Conservation (phyloP, 2,329 filamentous ascomycete species). For the Byssothecium circinans region DNA sequence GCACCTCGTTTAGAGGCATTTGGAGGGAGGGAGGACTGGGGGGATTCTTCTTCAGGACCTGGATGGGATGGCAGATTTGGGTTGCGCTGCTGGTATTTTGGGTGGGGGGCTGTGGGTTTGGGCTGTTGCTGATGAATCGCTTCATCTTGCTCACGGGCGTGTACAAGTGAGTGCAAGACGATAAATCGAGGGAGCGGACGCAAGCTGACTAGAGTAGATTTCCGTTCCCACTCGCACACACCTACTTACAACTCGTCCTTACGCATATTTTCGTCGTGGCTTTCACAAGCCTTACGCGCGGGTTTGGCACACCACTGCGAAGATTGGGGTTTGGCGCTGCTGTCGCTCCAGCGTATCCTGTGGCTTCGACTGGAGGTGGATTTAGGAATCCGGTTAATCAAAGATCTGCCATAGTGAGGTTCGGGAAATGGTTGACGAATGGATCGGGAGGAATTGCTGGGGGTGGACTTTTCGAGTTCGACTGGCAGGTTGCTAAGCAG, state of each 20-base stretch:
- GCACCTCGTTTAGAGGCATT: constrained; percentile 17
- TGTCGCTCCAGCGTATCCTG: constrained; percentile 47
- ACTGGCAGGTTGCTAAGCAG: constrained; percentile 50
- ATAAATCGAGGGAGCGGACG: not conserved
- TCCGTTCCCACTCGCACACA: constrained; percentile 55
- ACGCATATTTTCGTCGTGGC: constrained; percentile 53
- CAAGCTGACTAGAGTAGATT: constrained; percentile 46
- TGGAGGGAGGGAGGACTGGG: constrained; percentile 50
- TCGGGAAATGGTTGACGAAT: constrained; percentile 42
- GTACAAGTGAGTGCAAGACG: constrained; percentile 38
- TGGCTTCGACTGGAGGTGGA: constrained; percentile 34
- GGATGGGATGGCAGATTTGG: constrained; percentile 52
- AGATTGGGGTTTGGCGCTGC: constrained; percentile 48
- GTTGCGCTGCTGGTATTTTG: constrained; percentile 52
- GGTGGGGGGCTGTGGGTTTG: constrained; percentile 52
- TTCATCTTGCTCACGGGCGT: constrained; percentile 55
- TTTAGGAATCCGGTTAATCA: constrained; percentile 30
- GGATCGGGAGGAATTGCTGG: constrained; percentile 55
- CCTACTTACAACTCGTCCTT: constrained; percentile 54
- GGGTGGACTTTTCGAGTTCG: constrained; percentile 58
- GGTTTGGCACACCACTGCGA: constrained; percentile 47
- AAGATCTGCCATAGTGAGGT: constrained; percentile 14
- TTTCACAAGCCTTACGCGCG: constrained; percentile 52
- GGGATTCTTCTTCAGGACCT: constrained; percentile 52
- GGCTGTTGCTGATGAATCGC: constrained; percentile 53